Evolutionary conservation across 176 grass and related monocot genomes (phyloP).

Genomic region (Puccinellia tenuiflora): DNA sequence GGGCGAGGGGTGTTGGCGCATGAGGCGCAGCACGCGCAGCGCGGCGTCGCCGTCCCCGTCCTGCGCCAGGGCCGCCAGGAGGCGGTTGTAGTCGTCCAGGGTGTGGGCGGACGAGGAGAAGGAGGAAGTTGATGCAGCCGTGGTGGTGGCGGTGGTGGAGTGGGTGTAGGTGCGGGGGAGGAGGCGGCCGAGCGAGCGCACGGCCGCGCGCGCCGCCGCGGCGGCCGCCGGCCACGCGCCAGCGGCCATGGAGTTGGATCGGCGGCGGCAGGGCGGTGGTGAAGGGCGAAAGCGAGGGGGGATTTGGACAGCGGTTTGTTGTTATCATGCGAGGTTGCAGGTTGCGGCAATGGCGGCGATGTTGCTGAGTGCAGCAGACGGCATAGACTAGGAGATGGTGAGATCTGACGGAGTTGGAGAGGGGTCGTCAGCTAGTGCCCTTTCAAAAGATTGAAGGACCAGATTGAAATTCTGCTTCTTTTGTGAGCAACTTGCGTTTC

Average conservation of each 20-base stretch:
- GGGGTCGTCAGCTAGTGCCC: too few species aligned
- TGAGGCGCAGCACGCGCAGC: conserved; percentile 60
- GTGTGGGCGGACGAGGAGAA: conserved; percentile 26
- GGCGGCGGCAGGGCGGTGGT: neutral
- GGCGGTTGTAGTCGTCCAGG: conserved; percentile 63
- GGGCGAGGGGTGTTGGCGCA: conserved; percentile 33
- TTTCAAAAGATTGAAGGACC: too few species aligned
- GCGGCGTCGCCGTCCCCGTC: conserved; percentile 49
- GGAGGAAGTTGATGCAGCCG: too few species aligned
- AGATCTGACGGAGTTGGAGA: neutral
- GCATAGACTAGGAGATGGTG: neutral
- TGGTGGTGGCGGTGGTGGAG: conserved; percentile 1
- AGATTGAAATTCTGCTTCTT: too few species aligned
- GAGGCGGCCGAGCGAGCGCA: conserved; percentile 22
- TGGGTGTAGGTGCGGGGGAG: conserved; percentile 10
- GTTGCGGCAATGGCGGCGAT: neutral
- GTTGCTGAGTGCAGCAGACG: neutral
- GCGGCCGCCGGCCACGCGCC: conserved; percentile 34
- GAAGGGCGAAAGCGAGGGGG: neutral
- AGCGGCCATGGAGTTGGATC: conserved; percentile 19
- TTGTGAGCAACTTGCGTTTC: too few species aligned
- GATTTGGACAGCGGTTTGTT: neutral
- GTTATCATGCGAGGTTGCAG: neutral
- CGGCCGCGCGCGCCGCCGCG: conserved; percentile 30
- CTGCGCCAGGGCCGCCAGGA: conserved; percentile 45